Evolutionary conservation across 225 moss, liverwort and hornwort species (phyloP), one percentile per base, ranked within the genome.

Genomic region (Sphagnum tenellum): DNA sequence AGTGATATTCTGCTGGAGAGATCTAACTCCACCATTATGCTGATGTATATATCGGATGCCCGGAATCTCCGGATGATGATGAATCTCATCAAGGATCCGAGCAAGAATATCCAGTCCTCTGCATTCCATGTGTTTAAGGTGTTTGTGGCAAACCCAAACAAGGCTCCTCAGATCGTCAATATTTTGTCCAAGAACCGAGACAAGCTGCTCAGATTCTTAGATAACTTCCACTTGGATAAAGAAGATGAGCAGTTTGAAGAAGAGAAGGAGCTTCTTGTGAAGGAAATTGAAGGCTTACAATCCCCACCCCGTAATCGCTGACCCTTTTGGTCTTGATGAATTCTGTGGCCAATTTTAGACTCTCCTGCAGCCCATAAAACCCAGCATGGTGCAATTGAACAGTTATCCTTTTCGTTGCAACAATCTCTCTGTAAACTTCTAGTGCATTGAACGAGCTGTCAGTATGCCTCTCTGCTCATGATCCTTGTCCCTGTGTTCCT

Each of bases 171-270:
- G 66, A 91, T 98, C 60, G 74, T 93, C 61, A 90, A 86, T 61
- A 88, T 90, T 51, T 80, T 98, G 12, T 69, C 81, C 62, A 98
- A 98, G 87, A 98, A 98, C 63, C 98, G 98, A 12, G 98, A 98
- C 50, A 89, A 67, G 74, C 74, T 98, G 48, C 74, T 93, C 8
- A 82, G 75, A 54, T 98, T 98, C 53, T 76, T 98, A 53, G 98
- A 90, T 44, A 77, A 75, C 67, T 98, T 98, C 48, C 93, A 98
- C 69, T 73, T 98, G n/a, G 98, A 98, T 60, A 98, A 98, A 86
- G 98, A 98, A 75, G 98, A 98, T 57, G 98, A 93, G 69, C 98
- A 98, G 72, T 98, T 98, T 72, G 98, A 93, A 70, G 98, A 98
- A 78, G 98, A 98, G 81, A 98, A 98, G 64, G 93, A 98, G 69